Percentiles rank a stretch among this genome's conserved stretches.
Conservation (phyloP, 805 yeast genomes). For the Starmerella asiatica region DNA sequence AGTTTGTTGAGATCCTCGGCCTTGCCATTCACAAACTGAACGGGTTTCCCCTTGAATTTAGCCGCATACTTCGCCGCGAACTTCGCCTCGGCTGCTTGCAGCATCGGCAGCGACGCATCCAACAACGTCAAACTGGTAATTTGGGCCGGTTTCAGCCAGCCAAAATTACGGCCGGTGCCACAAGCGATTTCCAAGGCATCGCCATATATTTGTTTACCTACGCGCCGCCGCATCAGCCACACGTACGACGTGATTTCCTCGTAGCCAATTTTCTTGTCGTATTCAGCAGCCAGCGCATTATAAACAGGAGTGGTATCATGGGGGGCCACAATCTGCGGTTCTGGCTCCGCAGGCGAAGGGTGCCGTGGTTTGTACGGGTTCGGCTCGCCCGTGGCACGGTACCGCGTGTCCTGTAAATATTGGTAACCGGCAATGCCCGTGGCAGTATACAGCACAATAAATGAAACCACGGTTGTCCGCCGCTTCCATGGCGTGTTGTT, state of each 20-base stretch:
- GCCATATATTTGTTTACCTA: conserved; percentile 65
- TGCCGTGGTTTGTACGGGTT: conserved; percentile 22
- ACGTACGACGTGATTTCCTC: conserved; percentile 42
- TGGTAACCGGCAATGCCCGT: conserved; percentile 19
- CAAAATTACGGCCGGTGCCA: conserved; percentile 90
- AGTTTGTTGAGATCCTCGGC: conserved; percentile 67
- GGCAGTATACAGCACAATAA: conserved; percentile 14
- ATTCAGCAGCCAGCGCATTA: conserved; percentile 62
- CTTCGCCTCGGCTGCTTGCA: conserved; percentile 62
- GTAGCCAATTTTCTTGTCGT: conserved; percentile 66
- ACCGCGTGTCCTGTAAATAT: conserved; percentile 26
- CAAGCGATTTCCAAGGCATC: conserved; percentile 90
- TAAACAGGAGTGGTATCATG: conserved; percentile 58
- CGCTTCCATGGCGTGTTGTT: conserved; percentile 18
- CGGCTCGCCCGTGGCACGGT: conserved; percentile 27
- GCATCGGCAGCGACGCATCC: conserved; percentile 78
- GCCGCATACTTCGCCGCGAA: conserved; percentile 41
- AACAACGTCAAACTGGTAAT: conserved; percentile 67
- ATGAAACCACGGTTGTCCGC: conserved; percentile 13
- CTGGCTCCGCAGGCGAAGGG: background rate
- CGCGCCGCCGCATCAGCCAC: conserved; percentile 56
- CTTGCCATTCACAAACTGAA: conserved; percentile 77
- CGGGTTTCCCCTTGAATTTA: conserved; percentile 34
- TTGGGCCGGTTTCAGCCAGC: conserved; percentile 47
- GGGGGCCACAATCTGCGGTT: conserved; percentile 14